These are phyloP conservation scores for Cladophialophora exuberans DNA, from an alignment of 2,329 filamentous ascomycete species.

Conservation along the genomic window DNA sequence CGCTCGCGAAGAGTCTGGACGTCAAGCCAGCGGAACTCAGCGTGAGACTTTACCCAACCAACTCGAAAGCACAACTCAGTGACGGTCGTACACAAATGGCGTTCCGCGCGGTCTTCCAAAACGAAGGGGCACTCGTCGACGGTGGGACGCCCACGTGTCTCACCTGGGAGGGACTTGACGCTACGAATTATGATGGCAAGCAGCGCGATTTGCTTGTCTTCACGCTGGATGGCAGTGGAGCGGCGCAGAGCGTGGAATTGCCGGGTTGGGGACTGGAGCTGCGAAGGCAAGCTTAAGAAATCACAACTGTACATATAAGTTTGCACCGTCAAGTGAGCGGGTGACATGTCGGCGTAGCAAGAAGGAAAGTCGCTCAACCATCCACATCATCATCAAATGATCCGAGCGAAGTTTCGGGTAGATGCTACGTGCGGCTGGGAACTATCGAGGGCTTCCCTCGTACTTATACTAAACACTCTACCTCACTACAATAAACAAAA, in stretches of 20 bases:
- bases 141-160: constrained; percentile 37
- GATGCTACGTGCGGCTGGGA: no score
- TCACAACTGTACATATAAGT: not conserved
- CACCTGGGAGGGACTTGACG: constrained; percentile 35
- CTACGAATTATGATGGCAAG: constrained; percentile 26
- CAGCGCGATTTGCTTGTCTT: constrained; percentile 36
- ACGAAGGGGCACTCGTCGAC: constrained; percentile 35
- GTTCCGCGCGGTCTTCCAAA: constrained; percentile 34
- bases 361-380: not conserved
- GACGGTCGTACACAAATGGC: constrained; percentile 16
- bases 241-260: constrained; percentile 25
- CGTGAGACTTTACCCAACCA: constrained; percentile 23
- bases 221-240: constrained; percentile 5
- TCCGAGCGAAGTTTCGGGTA: no score
- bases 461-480: no score
- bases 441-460: no score
- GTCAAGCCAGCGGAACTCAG: constrained; percentile 24
- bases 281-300: not conserved
- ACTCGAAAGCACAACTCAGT: constrained; percentile 6
- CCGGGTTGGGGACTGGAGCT: not conserved
- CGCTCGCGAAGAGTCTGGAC: constrained; percentile 14
- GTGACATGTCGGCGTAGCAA: not conserved
- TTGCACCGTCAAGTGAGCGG: not conserved
- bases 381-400: no score
- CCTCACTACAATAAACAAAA: no score